Conservation (phyloP, 306 rosid species). For the Lathyrus tuberosus region DNA sequence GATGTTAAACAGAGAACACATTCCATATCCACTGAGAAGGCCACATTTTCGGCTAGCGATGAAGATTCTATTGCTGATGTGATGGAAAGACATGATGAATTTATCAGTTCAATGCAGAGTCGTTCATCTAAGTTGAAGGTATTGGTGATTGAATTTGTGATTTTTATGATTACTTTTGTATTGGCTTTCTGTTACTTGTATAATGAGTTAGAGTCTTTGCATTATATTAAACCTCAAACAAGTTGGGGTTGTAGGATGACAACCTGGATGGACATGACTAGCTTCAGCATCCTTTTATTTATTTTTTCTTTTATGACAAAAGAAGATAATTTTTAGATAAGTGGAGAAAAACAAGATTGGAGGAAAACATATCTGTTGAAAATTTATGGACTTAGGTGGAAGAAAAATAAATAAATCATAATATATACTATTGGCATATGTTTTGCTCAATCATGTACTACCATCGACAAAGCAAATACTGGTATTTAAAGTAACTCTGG, state of each 20-base stretch:
- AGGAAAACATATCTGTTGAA: conserved; percentile 16
- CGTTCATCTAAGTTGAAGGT: conserved; percentile 95
- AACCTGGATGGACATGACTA: conserved; percentile 16
- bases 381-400: conserved; percentile 7
- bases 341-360: conserved; percentile 12
- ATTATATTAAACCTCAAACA: conserved; percentile 27
- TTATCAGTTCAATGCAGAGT: conserved; percentile 84
- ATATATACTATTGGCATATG: conserved; percentile 6
- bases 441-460: conserved; percentile 1
- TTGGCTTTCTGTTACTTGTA: conserved; percentile 18
- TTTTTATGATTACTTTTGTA: conserved; percentile 24
- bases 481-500: conserved; percentile 1
- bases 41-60: conserved; percentile 74
- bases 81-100: conserved; percentile 81
- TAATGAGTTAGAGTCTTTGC: conserved; percentile 32
- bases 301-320: background rate
- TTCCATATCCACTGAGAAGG: conserved; percentile 69
- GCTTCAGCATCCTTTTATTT: conserved; percentile 2
- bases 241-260: conserved; percentile 22
- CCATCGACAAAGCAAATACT: background rate
- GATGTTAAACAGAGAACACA: conserved; percentile 75
- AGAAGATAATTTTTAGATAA: background rate
- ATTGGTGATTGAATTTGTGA: conserved; percentile 34
- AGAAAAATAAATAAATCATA: conserved; percentile 19
- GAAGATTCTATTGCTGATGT: conserved; percentile 82